phyloP scores from a whole-genome alignment of 768 basidiomycete genomes.

The Agaricus subrufescens region DNA sequence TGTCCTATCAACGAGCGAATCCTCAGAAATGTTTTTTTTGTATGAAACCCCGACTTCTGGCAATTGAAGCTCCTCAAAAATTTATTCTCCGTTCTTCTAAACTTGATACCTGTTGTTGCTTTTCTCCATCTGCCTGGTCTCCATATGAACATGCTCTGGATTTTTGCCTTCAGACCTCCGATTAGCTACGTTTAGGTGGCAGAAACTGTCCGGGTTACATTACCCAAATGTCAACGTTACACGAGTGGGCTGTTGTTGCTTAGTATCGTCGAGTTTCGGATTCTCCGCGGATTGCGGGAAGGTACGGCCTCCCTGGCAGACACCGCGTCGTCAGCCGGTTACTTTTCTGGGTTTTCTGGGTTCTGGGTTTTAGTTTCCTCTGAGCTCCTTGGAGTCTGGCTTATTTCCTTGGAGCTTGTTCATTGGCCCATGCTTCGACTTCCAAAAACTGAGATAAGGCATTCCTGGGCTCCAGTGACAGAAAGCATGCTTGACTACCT shows the following conservation, averaged over 20 bases:
- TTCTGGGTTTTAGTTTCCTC: neutral
- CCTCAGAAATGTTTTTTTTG: neutral
- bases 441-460: slow-evolving; percentile 1
- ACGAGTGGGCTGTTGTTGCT: neutral
- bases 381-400: slow-evolving; percentile 2
- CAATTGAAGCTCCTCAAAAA: neutral
- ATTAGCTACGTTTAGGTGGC: slow-evolving; percentile 9
- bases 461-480: slow-evolving; percentile 1
- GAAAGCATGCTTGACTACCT: slow-evolving; percentile 8
- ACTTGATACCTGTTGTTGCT: neutral
- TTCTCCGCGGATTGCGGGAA: slow-evolving; percentile 9
- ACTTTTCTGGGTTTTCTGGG: neutral
- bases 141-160: neutral
- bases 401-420: slow-evolving; percentile 3
- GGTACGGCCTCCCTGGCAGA: neutral
- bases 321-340: neutral
- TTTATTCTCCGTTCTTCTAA: neutral
- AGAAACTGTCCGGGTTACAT: slow-evolving; percentile 8
- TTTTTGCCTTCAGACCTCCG: slow-evolving; percentile 6
- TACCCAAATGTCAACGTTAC: neutral
- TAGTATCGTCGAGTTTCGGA: neutral
- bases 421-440: slow-evolving; percentile 2
- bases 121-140: neutral
- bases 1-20: neutral
- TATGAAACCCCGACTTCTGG: neutral